A percentile compares a stretch with the other conserved stretches of the same genome.
Evolutionary conservation across 2,329 filamentous ascomycete species (phyloP).

Genomic region (Stylonectria norvegica): DNA sequence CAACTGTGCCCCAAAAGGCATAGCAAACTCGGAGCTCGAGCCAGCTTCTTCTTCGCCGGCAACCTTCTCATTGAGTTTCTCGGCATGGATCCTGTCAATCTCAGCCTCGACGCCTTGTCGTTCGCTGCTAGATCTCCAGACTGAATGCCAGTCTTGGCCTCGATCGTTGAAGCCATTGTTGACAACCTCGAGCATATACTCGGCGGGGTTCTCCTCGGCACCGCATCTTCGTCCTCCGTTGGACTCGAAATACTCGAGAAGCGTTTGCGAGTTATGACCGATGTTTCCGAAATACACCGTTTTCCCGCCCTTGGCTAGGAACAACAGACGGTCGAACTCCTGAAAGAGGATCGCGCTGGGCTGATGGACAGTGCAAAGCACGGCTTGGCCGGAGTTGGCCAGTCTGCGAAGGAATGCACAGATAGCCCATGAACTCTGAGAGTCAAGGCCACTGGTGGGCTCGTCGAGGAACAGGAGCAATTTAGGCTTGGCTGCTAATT

Average conservation of each 20-base stretch:
- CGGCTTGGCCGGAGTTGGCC: conserved; percentile 50
- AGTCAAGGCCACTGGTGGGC: conserved; percentile 60
- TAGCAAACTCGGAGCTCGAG: conserved; percentile 67
- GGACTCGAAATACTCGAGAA: conserved; percentile 61
- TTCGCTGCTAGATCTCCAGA: conserved; percentile 59
- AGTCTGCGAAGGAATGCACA: conserved; percentile 60
- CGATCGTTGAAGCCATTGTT: conserved; percentile 38
- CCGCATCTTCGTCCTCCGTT: conserved; percentile 60
- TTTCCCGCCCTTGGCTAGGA: conserved; percentile 61
- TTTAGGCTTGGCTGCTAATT: conserved; percentile 54
- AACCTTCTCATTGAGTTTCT: conserved; percentile 33
- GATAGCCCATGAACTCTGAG: conserved; percentile 62
- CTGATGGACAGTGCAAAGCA: conserved; percentile 55
- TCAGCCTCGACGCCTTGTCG: conserved; percentile 53
- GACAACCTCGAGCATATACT: conserved; percentile 65
- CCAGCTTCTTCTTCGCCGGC: conserved; percentile 14
- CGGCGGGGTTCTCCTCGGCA: conserved; percentile 66
- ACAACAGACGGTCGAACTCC: conserved; percentile 58
- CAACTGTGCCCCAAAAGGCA: conserved; percentile 66
- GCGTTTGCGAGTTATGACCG: conserved; percentile 53
- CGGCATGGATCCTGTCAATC: conserved; percentile 59
- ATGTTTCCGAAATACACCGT: conserved; percentile 70
- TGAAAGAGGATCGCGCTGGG: conserved; percentile 52
- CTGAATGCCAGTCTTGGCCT: conserved; percentile 60
- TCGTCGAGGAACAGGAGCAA: conserved; percentile 62